A percentile compares a stretch with the other conserved stretches of the same genome.
Evolutionary conservation across 2,329 filamentous ascomycete genomes (phyloP).

Genomic region (Talaromyces sp.): DNA sequence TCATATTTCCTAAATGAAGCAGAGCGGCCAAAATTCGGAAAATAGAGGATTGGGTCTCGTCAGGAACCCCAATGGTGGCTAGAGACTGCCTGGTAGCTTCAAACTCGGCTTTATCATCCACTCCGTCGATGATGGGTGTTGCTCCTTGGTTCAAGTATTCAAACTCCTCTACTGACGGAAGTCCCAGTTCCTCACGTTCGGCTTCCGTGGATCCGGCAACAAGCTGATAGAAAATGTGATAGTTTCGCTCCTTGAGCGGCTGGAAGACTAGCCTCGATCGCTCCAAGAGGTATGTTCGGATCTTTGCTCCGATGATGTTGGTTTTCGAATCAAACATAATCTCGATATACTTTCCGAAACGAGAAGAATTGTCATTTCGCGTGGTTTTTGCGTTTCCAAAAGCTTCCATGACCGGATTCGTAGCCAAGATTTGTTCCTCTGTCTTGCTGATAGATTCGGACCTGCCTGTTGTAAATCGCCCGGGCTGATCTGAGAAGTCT

Average conservation of each 20-base stretch:
- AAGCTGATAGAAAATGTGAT: conserved; percentile 98
- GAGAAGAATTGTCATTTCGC: conserved; percentile 96
- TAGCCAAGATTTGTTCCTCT: conserved; percentile 95
- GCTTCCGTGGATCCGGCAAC: conserved; percentile 83
- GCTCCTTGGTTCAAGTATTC: conserved; percentile 96
- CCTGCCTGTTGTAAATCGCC: conserved; percentile 67
- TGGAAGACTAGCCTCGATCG: conserved; percentile 95
- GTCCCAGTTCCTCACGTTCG: conserved; percentile 70
- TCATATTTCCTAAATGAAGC: conserved; percentile 91
- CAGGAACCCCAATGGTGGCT: conserved; percentile 75
- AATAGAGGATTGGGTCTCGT: conserved; percentile 70
- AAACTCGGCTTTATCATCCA: conserved; percentile 94
- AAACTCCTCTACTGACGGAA: conserved; percentile 82
- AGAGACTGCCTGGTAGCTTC: conserved; percentile 80
- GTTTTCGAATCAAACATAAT: conserved; percentile 97
- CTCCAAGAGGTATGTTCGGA: conserved; percentile 90
- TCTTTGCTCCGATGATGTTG: conserved; percentile 96
- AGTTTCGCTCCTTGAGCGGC: conserved; percentile 94
- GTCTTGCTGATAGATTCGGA: conserved; percentile 88
- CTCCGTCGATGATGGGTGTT: conserved; percentile 82
- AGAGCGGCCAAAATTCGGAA: conserved; percentile 87
- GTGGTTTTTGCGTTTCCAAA: conserved; percentile 99
- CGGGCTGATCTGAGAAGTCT: conserved; percentile 84
- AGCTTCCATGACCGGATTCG: conserved; percentile 99
- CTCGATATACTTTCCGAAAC: conserved; percentile 99